These are phyloP conservation scores for Viridothelium virens DNA, from an alignment of 495 filamentous ascomycete species.

Conservation along the genomic window DNA sequence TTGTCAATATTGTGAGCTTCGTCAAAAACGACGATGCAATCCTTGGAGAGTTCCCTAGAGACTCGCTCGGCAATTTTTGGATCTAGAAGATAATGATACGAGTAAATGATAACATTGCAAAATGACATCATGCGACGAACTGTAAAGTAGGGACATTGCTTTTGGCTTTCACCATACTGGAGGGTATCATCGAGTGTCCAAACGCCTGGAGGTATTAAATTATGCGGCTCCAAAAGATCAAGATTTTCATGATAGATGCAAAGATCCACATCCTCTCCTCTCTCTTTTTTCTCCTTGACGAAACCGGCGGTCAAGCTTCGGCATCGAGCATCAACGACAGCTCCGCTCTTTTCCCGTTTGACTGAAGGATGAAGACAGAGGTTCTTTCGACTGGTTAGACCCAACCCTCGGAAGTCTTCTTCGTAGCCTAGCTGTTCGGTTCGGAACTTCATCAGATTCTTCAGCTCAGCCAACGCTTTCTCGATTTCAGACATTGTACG, in stretches of 20 bases:
- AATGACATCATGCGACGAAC: constrained; percentile 96
- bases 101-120: constrained; percentile 99
- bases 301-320: constrained; percentile 94
- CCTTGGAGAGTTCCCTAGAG: constrained; percentile 91
- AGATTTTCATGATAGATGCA: constrained; percentile 99
- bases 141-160: constrained; percentile 97
- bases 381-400: constrained; percentile 94
- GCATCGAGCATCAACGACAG: constrained; percentile 88
- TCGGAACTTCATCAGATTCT: constrained; percentile 88
- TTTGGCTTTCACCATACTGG: constrained; percentile 85
- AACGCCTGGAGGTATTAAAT: constrained; percentile 84
- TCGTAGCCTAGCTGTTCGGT: constrained; percentile 73
- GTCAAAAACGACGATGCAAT: constrained; percentile 98
- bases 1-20: constrained; percentile 99
- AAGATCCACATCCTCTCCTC: constrained; percentile 85
- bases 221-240: constrained; percentile 87
- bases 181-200: constrained; percentile 90
- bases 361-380: constrained; percentile 93
- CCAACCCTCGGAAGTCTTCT: constrained; percentile 89
- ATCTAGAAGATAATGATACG: constrained; percentile 95
- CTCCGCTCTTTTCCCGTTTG: constrained; percentile 88
- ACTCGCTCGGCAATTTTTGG: constrained; percentile 97
- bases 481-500: constrained; percentile 96
- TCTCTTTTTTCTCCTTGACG: constrained; percentile 91
- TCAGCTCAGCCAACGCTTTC: constrained; percentile 88